Evolutionary conservation across 1,139 yeast species (phyloP).

Genomic region (Diutina rugosa): DNA sequence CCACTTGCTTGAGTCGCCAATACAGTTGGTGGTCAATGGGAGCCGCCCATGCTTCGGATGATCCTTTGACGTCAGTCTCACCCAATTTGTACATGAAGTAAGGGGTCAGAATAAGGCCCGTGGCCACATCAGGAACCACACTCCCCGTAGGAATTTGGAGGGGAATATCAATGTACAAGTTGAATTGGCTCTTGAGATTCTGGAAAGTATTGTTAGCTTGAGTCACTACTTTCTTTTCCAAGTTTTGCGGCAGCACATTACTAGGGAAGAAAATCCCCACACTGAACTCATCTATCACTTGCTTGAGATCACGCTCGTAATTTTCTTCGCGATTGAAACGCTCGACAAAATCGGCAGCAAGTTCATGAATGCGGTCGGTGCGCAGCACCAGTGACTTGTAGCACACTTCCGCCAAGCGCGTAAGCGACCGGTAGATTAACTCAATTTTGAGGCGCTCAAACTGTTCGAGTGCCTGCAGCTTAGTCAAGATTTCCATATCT

Average conservation of each 20-base stretch:
- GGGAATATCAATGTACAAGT: slow-evolving; percentile 29
- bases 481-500: slow-evolving; percentile 15
- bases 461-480: slow-evolving; percentile 16
- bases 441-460: slow-evolving; percentile 27
- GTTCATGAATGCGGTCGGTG: slow-evolving; percentile 15
- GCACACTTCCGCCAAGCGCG: slow-evolving; percentile 23
- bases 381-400: slow-evolving; percentile 17
- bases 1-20: slow-evolving; percentile 23
- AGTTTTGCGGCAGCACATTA: slow-evolving; percentile 15
- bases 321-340: slow-evolving; percentile 16
- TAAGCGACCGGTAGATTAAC: slow-evolving; percentile 20
- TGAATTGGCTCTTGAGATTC: slow-evolving; percentile 24
- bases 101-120: slow-evolving; percentile 21
- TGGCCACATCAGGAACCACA: slow-evolving; percentile 5
- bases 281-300: slow-evolving; percentile 14
- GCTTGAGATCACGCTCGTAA: slow-evolving; percentile 16
- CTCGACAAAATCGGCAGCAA: slow-evolving; percentile 15
- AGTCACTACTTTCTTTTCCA: slow-evolving; percentile 12
- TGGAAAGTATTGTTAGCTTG: slow-evolving; percentile 25
- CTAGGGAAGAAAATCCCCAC: slow-evolving; percentile 33
- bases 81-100: slow-evolving; percentile 16
- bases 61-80: slow-evolving; percentile 4
- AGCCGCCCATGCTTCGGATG: slow-evolving; percentile 13
- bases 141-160: slow-evolving; percentile 15
- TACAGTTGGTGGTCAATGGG: slow-evolving; percentile 21